Evolutionary conservation across 305 asterid genomes (phyloP).

Genomic region (Ajuga reptans): DNA sequence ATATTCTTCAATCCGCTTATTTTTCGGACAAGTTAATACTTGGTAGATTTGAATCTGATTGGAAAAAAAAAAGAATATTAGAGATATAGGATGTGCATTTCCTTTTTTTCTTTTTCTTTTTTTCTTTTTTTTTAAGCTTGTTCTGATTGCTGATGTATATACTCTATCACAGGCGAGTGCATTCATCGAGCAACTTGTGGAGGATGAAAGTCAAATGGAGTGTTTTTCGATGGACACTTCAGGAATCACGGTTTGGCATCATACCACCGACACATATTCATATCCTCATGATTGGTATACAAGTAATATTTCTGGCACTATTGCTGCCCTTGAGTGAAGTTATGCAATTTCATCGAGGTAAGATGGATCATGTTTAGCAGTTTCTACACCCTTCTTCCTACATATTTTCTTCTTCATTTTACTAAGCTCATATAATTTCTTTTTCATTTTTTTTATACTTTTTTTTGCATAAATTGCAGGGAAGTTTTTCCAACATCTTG

Average conservation of each 20-base stretch:
- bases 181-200: slow-evolving; percentile 66
- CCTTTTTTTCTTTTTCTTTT: too few relatives aligned
- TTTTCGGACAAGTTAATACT: background rate
- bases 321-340: slow-evolving; percentile 26
- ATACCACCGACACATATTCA: slow-evolving; percentile 25
- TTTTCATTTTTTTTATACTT: background rate
- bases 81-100: background rate
- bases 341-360: slow-evolving; percentile 18
- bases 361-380: background rate
- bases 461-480: background rate
- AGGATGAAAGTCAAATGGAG: slow-evolving; percentile 85
- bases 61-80: background rate
- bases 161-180: slow-evolving; percentile 46
- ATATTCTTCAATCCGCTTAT: background rate
- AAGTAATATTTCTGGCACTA: slow-evolving; percentile 22
- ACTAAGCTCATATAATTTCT: background rate
- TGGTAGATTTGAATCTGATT: background rate
- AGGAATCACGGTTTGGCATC: slow-evolving; percentile 59
- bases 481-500: background rate
- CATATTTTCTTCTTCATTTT: background rate
- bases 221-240: slow-evolving; percentile 46
- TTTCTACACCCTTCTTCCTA: background rate
- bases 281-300: slow-evolving; percentile 27
- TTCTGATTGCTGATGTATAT: background rate
- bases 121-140: background rate